Evolutionary conservation across 106 monocot genomes (phyloP).

Genomic region (Xerophyta viscosa): DNA sequence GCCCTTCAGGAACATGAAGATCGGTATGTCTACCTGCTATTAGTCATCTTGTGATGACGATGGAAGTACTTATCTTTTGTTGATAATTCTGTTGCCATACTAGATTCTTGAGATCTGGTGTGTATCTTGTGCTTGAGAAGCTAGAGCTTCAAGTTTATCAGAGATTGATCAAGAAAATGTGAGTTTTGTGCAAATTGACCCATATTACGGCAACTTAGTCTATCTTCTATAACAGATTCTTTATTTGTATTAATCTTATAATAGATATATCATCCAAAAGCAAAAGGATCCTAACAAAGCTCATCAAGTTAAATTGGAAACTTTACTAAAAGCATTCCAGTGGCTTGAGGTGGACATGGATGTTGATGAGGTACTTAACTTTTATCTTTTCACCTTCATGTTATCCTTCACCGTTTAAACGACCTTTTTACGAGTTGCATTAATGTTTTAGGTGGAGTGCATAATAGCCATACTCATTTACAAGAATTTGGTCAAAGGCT

Average conservation of each 20-base stretch:
- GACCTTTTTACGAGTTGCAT: no score
- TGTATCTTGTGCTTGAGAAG: slow-evolving; percentile 96
- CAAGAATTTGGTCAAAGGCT: slow-evolving; percentile 97
- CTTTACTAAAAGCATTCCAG: slow-evolving; percentile 76
- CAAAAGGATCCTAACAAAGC: slow-evolving; percentile 76
- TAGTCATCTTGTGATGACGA: no score
- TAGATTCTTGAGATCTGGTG: slow-evolving; percentile 91
- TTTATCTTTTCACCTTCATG: not conserved
- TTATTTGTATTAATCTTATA: slow-evolving; percentile 34
- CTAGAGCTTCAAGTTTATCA: slow-evolving; percentile 92
- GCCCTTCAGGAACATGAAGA: slow-evolving; percentile 70
- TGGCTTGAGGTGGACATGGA: slow-evolving; percentile 96
- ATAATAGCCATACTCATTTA: slow-evolving; percentile 78
- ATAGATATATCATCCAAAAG: no score
- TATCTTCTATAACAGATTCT: not conserved
- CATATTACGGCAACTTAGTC: no score
- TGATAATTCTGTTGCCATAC: not conserved
- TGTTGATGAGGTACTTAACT: slow-evolving; percentile 55
- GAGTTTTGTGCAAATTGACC: no score
- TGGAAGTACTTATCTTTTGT: not conserved
- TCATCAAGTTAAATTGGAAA: slow-evolving; percentile 90
- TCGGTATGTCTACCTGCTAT: slow-evolving; percentile 27
- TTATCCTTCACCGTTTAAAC: not conserved
- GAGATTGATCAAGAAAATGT: slow-evolving; percentile 95
- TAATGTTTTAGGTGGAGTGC: slow-evolving; percentile 56